phyloP scores from a whole-genome alignment of 2,329 filamentous ascomycete genomes.

The Aspergillus fijiensis region DNA sequence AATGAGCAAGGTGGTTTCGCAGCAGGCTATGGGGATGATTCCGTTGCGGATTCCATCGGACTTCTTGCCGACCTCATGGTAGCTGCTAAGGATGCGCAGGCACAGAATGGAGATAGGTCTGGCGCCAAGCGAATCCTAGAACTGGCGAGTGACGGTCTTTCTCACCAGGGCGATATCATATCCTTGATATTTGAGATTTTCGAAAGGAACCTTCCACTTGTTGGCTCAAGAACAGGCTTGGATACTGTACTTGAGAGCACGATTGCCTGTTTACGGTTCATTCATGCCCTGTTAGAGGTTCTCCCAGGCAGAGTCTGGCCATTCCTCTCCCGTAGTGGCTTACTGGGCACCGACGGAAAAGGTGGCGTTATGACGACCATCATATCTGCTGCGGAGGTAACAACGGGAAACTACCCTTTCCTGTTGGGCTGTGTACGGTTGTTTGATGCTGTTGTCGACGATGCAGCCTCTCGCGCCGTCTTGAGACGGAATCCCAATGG shows the following conservation, averaged over 20 bases:
- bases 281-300: constrained; percentile 68
- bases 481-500: constrained; percentile 40
- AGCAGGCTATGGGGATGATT: constrained; percentile 57
- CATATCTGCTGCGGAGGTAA: constrained; percentile 78
- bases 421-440: constrained; percentile 70
- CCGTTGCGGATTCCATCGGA: constrained; percentile 70
- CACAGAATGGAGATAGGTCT: constrained; percentile 36
- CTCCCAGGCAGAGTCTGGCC: constrained; percentile 87
- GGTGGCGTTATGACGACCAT: constrained; percentile 75
- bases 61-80: constrained; percentile 71
- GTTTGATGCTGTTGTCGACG: constrained; percentile 73
- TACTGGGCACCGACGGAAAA: constrained; percentile 74
- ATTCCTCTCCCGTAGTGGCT: constrained; percentile 74
- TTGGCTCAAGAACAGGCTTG: constrained; percentile 59
- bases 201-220: constrained; percentile 60
- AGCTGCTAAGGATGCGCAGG: constrained; percentile 32
- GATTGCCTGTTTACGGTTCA: constrained; percentile 76
- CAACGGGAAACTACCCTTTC: constrained; percentile 73
- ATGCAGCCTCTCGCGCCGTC: constrained; percentile 61
- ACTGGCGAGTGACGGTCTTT: constrained; percentile 51
- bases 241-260: constrained; percentile 66
- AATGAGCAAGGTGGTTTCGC: constrained; percentile 51
- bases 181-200: constrained; percentile 81
- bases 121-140: constrained; percentile 48
- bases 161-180: constrained; percentile 65